phyloP scores from a whole-genome alignment of 2,329 filamentous ascomycete genomes.

The Xylariaceae sp. region DNA sequence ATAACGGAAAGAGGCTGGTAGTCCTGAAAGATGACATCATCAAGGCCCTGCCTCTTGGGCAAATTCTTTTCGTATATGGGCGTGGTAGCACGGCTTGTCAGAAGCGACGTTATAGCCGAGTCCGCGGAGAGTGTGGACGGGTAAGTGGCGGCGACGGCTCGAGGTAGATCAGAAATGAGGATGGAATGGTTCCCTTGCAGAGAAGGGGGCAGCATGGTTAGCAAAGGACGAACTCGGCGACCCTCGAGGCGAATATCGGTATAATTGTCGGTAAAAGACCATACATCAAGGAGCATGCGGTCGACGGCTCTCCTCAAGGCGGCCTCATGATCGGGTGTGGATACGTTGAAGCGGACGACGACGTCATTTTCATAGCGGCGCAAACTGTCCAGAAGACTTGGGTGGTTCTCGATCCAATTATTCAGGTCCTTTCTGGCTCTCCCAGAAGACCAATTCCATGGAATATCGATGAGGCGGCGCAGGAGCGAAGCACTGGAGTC shows the following conservation, averaged over 20 bases:
- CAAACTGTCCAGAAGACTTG: constrained; percentile 28
- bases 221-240: constrained; percentile 71
- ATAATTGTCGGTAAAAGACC: constrained; percentile 77
- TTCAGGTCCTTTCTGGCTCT: constrained; percentile 13
- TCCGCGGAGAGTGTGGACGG: constrained; percentile 39
- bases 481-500: constrained; percentile 20
- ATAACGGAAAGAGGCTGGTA: constrained; percentile 85
- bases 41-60: constrained; percentile 23
- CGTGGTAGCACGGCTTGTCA: constrained; percentile 25
- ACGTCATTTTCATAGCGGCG: constrained; percentile 70
- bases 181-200: constrained; percentile 68
- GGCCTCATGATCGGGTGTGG: constrained; percentile 32
- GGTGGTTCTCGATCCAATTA: constrained; percentile 22
- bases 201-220: constrained; percentile 71
- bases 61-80: constrained; percentile 23
- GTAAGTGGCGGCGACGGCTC: constrained; percentile 73
- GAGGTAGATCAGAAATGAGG: constrained; percentile 75
- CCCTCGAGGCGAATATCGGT: constrained; percentile 79
- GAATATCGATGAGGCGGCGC: constrained; percentile 20
- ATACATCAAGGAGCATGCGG: constrained; percentile 78
- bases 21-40: constrained; percentile 84
- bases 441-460: constrained; percentile 14
- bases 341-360: constrained; percentile 85
- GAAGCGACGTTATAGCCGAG: constrained; percentile 11
- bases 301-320: constrained; percentile 25